phyloP scores from a whole-genome alignment of 148 eudicot species.

The Euryodendron excelsum region DNA sequence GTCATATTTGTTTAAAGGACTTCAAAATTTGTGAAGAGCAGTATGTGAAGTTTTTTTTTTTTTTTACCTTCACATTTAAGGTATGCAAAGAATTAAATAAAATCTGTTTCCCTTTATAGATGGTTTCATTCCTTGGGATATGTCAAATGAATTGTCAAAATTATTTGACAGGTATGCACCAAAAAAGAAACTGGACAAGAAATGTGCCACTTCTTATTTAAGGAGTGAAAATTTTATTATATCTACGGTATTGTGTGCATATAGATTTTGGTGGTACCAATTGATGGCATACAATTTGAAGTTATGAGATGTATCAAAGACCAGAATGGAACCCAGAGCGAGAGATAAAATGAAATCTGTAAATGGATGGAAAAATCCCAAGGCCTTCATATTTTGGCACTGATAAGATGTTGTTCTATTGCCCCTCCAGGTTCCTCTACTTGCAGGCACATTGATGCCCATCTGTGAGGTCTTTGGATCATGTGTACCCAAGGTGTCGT shows the following conservation, averaged over 20 bases:
- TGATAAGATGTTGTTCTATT: constrained; percentile 12
- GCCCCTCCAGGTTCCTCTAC: constrained; percentile 81
- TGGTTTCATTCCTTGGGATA: background rate
- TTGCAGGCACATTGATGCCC: constrained; percentile 96
- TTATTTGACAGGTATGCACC: background rate
- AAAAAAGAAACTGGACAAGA: background rate
- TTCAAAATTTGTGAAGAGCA: background rate
- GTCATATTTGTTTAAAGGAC: constrained; percentile 5
- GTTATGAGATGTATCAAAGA: background rate
- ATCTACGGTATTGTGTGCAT: too few species aligned
- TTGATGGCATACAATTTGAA: background rate
- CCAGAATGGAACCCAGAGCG: background rate
- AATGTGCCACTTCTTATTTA: constrained; percentile 7
- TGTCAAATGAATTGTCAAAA: background rate
- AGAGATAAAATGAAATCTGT: background rate
- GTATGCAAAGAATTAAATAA: background rate
- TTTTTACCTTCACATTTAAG: background rate
- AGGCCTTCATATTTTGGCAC: background rate
- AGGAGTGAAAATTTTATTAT: background rate
- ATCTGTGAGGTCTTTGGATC: constrained; percentile 95
- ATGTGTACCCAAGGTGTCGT: constrained; percentile 61
- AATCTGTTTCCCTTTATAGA: background rate
- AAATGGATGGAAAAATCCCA: background rate
- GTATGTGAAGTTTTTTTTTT: background rate
- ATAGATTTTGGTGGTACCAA: background rate